A percentile compares a stretch with the other conserved stretches of the same genome.
These are phyloP conservation scores for Lolium perenne DNA, from an alignment of 176 grass and related monocot species.

Conservation along the genomic window DNA sequence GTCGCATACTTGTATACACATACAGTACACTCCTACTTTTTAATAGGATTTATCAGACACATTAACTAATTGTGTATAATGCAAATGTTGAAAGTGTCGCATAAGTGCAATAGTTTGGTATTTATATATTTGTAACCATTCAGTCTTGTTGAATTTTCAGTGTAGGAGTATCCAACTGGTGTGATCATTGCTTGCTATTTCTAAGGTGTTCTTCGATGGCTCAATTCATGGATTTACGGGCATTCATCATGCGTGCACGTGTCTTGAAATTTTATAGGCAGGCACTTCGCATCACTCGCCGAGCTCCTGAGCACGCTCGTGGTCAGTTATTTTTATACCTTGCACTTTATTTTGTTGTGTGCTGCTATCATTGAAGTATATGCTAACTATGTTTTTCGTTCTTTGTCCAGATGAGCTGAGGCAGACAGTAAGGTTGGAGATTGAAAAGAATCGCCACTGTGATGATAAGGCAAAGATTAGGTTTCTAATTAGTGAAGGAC, in stretches of 20 bases:
- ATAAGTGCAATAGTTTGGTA: background rate
- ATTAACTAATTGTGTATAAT: background rate
- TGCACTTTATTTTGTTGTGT: conserved; percentile 4
- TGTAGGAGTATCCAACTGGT: conserved; percentile 15
- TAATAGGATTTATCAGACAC: background rate
- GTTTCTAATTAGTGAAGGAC: conserved; percentile 86
- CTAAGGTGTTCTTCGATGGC: conserved; percentile 50
- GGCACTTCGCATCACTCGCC: conserved; percentile 53
- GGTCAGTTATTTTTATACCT: conserved; percentile 47
- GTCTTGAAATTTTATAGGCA: conserved; percentile 88
- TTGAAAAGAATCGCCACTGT: conserved; percentile 80
- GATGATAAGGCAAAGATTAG: conserved; percentile 84
- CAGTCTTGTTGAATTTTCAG: conserved; percentile 23
- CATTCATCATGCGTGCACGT: conserved; percentile 73
- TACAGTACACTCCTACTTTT: background rate
- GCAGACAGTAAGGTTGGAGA: conserved; percentile 69
- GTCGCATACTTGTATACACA: background rate
- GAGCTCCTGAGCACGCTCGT: conserved; percentile 63
- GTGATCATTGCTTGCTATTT: conserved; percentile 15
- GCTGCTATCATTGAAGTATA: conserved; percentile 9
- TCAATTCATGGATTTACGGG: conserved; percentile 68
- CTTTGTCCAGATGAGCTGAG: conserved; percentile 75
- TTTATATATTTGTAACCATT: background rate
- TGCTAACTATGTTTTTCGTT: conserved; percentile 29
- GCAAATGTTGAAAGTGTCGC: background rate